Percentiles rank a stretch among this genome's conserved stretches.
Conservation (phyloP, 768 basidiomycete genomes). For the Calvatia gigantea region DNA sequence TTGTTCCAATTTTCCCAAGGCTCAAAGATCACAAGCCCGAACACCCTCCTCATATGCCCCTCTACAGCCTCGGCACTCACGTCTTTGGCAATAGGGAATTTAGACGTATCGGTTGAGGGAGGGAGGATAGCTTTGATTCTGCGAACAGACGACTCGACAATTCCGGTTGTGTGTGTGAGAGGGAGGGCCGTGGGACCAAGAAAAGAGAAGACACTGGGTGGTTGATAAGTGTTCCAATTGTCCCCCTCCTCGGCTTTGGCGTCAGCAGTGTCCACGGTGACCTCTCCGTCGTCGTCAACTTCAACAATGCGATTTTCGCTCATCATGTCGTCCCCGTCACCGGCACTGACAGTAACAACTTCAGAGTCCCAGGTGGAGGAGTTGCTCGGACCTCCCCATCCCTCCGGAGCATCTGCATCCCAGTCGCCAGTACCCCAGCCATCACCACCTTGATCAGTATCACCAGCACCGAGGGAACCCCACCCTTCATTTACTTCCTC, state of each 20-base stretch:
- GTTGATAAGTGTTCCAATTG: conserved; percentile 19
- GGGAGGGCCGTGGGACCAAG: conserved; percentile 59
- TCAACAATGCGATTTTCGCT: background rate
- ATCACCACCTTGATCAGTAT: too few species aligned
- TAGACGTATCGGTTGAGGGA: conserved; percentile 20
- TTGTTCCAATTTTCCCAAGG: conserved; percentile 43
- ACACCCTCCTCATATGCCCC: conserved; percentile 30
- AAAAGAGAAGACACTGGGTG: conserved; percentile 22
- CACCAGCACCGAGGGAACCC: too few species aligned
- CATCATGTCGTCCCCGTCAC: background rate
- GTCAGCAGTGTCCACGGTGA: background rate
- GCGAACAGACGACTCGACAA: conserved; percentile 65
- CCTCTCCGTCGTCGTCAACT: background rate
- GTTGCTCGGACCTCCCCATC: background rate
- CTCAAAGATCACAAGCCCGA: conserved; percentile 33
- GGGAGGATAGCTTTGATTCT: conserved; percentile 37
- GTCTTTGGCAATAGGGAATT: conserved; percentile 14
- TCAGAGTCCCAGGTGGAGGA: background rate
- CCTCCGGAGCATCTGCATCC: background rate
- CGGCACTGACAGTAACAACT: background rate
- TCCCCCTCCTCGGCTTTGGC: background rate
- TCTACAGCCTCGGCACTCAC: conserved; percentile 31
- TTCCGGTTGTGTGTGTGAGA: conserved; percentile 57
- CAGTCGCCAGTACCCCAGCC: too few species aligned
- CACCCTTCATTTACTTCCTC: too few species aligned